These are phyloP conservation scores for Eucalyptus viminalis DNA, from an alignment of 345 rosid species.

Conservation along the genomic window DNA sequence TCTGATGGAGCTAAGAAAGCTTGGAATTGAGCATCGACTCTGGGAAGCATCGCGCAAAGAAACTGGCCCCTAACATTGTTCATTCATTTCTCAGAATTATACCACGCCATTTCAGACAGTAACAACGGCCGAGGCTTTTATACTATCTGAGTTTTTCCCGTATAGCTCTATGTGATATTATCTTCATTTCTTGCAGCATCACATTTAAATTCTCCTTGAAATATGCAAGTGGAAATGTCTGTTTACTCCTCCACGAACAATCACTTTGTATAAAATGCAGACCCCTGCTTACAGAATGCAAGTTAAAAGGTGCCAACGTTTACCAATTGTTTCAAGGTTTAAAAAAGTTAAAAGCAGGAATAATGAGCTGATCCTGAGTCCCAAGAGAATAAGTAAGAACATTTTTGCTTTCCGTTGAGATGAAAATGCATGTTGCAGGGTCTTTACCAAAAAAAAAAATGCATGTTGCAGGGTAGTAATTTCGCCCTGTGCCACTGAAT, in stretches of 20 bases:
- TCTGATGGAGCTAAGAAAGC: slow-evolving; percentile 70
- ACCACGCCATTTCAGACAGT: not conserved
- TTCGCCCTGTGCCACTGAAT: too few relatives aligned
- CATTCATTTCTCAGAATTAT: not conserved
- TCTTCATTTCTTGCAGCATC: not conserved
- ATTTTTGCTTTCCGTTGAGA: too few relatives aligned
- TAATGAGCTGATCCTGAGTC: not conserved
- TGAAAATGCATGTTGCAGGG: too few relatives aligned
- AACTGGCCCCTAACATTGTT: slow-evolving; percentile 1
- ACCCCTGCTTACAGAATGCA: not conserved
- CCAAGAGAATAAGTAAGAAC: too few relatives aligned
- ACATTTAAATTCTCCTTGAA: not conserved
- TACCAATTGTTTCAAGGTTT: not conserved
- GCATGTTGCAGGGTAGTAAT: too few relatives aligned
- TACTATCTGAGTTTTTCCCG: not conserved
- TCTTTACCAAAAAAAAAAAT: too few relatives aligned
- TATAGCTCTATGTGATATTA: not conserved
- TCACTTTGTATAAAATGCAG: not conserved
- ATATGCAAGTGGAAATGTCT: not conserved
- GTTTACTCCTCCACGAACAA: not conserved
- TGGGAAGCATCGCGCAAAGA: slow-evolving; percentile 88
- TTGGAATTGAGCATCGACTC: slow-evolving; percentile 68
- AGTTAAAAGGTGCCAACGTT: not conserved
- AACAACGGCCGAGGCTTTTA: not conserved
- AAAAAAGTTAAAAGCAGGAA: not conserved